Evolutionary conservation across 208 protist genomes (phyloP), one percentile per base, ranked within the genome.

Genomic region (Strigomonas culicis): DNA sequence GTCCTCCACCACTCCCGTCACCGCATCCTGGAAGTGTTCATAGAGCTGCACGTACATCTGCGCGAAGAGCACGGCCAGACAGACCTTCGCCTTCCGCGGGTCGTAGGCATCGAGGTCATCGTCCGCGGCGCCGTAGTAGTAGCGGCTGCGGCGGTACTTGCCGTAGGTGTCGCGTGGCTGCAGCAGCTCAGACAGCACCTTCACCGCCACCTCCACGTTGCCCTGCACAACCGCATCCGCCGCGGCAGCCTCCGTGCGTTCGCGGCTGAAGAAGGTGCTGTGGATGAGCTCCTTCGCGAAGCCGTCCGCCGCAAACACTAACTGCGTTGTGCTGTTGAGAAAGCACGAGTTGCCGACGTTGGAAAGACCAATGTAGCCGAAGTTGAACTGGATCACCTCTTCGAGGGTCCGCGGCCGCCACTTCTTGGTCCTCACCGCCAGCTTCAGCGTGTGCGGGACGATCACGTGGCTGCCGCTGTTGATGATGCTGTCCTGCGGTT

Each of bases 291-390:
- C 46, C 49, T 70, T 44, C 21, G 66, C 41, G 61, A 91, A 91
- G 22, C 63, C 32, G 17, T 62, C 28, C 15, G 78, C 75, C 21
- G 63, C 67, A 61, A 73, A 82, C 36, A 90, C 73, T 6, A 91
- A 71, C 59, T 87, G 84, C 31, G 73, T 72, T 22, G 86, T 74
- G 49, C 84, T 86, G 69, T 87, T 87, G 0, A 87, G 57, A 30
- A 87, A 87, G 59, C 80, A 91, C 49, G 75, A 86, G 74, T 91
- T 87, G 19, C 84, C 84, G 4, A 59, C 63, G 58, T 87, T 90
- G 24, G 56, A 51, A 22, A 90, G 64, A 1, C 84, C 84, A 0
- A 90, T 70, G 61, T 74, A 80, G 17, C 67, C 63, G 7, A 44
- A 44, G 15, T 44, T 44, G 39, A 44, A 44, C 39, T 44, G 4